Evolutionary conservation across 202 grass and related monocot genomes (phyloP).

Genomic region (Hordeum pubiflorum): DNA sequence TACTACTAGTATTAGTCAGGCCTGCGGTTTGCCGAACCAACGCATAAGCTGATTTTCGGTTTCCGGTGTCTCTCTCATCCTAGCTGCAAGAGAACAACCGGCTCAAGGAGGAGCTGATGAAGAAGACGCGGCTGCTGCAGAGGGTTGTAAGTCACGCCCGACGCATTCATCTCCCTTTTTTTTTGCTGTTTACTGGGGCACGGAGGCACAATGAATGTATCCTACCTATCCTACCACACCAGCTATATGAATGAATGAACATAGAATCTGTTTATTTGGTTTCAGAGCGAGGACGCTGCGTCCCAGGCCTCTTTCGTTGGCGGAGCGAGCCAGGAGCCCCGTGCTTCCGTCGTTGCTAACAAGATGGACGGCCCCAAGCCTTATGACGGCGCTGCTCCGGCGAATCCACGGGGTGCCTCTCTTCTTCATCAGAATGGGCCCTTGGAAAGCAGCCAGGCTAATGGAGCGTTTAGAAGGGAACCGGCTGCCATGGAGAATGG

Average conservation of each 20-base stretch:
- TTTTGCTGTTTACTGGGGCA: neutral
- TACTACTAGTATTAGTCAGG: too few species aligned
- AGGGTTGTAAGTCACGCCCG: slow-evolving; percentile 38
- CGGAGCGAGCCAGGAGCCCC: slow-evolving; percentile 16
- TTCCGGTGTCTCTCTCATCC: neutral
- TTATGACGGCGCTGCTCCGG: neutral
- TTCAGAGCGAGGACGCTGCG: slow-evolving; percentile 31
- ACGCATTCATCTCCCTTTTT: neutral
- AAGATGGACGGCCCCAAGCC: slow-evolving; percentile 23
- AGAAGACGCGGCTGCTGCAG: slow-evolving; percentile 54
- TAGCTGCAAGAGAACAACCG: slow-evolving; percentile 70
- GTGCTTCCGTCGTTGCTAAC: neutral
- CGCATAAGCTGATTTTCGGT: neutral
- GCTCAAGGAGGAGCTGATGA: slow-evolving; percentile 70
- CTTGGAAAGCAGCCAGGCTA: slow-evolving; percentile 25
- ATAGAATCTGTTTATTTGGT: neutral
- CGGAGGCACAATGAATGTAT: neutral
- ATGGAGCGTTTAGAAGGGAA: slow-evolving; percentile 46
- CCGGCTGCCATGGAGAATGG: slow-evolving; percentile 34
- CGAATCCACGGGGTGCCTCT: slow-evolving; percentile 21
- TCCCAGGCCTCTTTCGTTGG: slow-evolving; percentile 13
- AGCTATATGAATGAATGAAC: neutral
- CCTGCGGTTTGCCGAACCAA: too few species aligned
- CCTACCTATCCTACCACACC: too few species aligned
- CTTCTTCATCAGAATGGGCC: slow-evolving; percentile 30